phyloP scores from a whole-genome alignment of 768 basidiomycete species.

The Macrolepiota fuliginosa region DNA sequence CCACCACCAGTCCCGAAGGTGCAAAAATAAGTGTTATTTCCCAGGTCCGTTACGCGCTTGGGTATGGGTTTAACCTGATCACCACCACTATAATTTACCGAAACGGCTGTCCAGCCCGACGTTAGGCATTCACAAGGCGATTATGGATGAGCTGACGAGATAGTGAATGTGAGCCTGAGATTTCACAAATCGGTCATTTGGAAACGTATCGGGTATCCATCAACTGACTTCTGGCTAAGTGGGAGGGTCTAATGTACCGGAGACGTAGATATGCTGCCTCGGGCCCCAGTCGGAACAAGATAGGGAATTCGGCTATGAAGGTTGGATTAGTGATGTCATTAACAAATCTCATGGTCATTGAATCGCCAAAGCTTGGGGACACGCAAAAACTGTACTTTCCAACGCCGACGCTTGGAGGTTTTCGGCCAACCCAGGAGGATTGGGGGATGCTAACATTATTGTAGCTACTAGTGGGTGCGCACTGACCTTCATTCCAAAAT shows the following conservation, averaged over 20 bases:
- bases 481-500: conserved; percentile 4
- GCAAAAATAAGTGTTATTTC: too few species aligned
- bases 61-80: too few species aligned
- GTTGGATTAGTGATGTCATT: neutral
- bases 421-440: neutral
- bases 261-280: neutral
- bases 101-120: too few species aligned
- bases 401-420: neutral
- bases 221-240: too few species aligned
- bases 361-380: neutral
- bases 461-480: neutral
- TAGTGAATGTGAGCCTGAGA: too few species aligned
- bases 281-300: neutral
- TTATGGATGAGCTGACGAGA: too few species aligned
- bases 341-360: neutral
- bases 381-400: neutral
- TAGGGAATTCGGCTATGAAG: neutral
- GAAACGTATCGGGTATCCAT: too few species aligned
- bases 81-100: too few species aligned
- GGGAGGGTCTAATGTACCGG: neutral
- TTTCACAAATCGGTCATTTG: too few species aligned
- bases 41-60: too few species aligned
- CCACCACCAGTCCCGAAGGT: too few species aligned
- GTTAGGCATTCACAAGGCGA: too few species aligned
- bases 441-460: neutral